Conservation (phyloP, 208 protist species). For the Trypanosomatidae sp. region DNA sequence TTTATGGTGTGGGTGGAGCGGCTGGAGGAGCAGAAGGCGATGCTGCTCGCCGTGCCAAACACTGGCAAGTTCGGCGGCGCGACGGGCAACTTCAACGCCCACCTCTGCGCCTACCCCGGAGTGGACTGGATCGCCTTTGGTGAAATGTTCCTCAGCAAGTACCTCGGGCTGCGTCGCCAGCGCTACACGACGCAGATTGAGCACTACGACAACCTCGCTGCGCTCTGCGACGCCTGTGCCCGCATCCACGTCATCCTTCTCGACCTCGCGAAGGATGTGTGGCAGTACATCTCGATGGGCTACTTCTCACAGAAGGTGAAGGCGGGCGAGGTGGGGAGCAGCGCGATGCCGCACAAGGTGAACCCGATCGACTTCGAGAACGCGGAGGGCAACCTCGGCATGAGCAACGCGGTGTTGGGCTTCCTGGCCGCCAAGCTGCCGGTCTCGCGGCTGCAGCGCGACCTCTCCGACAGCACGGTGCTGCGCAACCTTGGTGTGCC, state of each 20-base stretch:
- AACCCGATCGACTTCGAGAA: slow-evolving; percentile 99
- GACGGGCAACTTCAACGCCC: slow-evolving; percentile 95
- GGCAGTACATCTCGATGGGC: slow-evolving; percentile 95
- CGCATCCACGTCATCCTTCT: slow-evolving; percentile 94
- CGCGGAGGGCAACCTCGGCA: slow-evolving; percentile 95
- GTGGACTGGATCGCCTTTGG: slow-evolving; percentile 94
- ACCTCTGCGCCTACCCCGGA: slow-evolving; percentile 85
- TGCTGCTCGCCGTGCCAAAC: slow-evolving; percentile 53
- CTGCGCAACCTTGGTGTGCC: slow-evolving; percentile 94
- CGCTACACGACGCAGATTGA: slow-evolving; percentile 95
- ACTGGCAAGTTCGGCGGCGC: slow-evolving; percentile 95
- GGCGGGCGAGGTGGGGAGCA: slow-evolving; percentile 94
- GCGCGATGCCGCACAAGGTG: slow-evolving; percentile 97
- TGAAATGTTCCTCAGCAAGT: slow-evolving; percentile 77
- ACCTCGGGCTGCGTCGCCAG: slow-evolving; percentile 79
- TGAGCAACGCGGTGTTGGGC: slow-evolving; percentile 95
- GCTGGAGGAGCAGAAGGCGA: slow-evolving; percentile 69
- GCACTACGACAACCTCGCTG: slow-evolving; percentile 95
- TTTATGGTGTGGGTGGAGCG: slow-evolving; percentile 93
- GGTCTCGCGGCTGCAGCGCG: slow-evolving; percentile 94
- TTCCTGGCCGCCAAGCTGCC: slow-evolving; percentile 94
- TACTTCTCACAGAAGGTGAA: slow-evolving; percentile 97
- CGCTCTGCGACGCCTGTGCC: slow-evolving; percentile 88
- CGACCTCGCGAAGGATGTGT: slow-evolving; percentile 93
- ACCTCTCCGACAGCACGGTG: slow-evolving; percentile 96